Base-by-base conservation (phyloP, 2,329 filamentous ascomycete genomes). In the Calonectria leucothoes region DNA sequence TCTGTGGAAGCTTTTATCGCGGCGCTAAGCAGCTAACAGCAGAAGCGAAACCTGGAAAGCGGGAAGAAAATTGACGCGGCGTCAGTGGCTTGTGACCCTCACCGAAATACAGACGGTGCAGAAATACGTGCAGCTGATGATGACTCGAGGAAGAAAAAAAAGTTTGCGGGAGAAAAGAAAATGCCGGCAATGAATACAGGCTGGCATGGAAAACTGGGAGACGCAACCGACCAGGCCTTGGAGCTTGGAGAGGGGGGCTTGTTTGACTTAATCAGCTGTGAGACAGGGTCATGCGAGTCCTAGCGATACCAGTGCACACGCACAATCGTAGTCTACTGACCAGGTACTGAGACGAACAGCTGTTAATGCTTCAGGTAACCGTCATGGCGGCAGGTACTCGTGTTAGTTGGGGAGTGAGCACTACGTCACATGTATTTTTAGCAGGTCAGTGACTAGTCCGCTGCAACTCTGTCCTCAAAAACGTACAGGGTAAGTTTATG, bases 41-140 rank as follows among this genome's bases (percentile, higher is more conserved):
- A 70, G 73, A 72, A 74, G 70, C 77, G 77, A 69, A 77, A 75
- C 66, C 74, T 78, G 74, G 74, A 77, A 80, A 77, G 72, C 76
- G 74, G 79, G 76, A 75, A 76, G 72, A 80, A 80, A 76, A 74
- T 78, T 80, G 74, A 78, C 74, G 75, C 76, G 76, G 79, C 79
- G 81, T 81, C 78, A 76, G 80, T 78, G 80, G 81, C 82, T 81
- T 80, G 78, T 80, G 77, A 78, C 77, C 70, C 63, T 57, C 27
- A 52, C 55, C 49, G 20, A 52, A n/a, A 27, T 37, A 66, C 64
- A 55, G 71, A 69, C 51, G 33, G 66, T 65, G 51, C 72, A 64
- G 77, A 51, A 63, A 51, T 15, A 48, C 42, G 67, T 72, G 69
- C 78, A 79, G 77, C 74, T 81, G 80, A 79, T 72, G 71, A 75